Evolutionary conservation across 768 basidiomycete species (phyloP).

Genomic region (Tulasnella sp.): DNA sequence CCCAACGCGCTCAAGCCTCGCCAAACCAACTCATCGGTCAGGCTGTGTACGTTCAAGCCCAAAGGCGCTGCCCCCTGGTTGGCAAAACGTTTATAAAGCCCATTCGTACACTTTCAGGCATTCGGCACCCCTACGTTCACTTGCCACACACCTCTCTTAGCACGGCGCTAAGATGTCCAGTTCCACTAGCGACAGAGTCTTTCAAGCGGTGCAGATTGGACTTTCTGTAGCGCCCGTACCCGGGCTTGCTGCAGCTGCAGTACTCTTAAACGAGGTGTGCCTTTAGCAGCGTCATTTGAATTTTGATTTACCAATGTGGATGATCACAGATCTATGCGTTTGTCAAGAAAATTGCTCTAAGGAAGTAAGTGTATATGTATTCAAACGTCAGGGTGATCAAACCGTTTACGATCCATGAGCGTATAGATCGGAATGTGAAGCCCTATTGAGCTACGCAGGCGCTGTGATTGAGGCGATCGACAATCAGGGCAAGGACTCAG

Average conservation of each 20-base stretch:
- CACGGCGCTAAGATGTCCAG: neutral
- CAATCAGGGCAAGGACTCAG: neutral
- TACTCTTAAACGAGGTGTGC: constrained; percentile 7
- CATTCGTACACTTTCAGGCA: too few species aligned
- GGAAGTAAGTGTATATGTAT: neutral
- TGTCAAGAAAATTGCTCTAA: neutral
- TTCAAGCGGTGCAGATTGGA: neutral
- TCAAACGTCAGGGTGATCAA: neutral
- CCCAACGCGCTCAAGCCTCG: too few species aligned
- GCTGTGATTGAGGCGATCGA: neutral
- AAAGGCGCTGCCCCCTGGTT: too few species aligned
- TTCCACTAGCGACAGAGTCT: neutral
- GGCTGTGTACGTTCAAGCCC: too few species aligned
- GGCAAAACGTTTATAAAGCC: too few species aligned
- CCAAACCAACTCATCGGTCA: too few species aligned
- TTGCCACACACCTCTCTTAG: neutral
- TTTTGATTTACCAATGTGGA: neutral
- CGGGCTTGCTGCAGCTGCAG: neutral
- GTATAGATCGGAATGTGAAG: too few species aligned
- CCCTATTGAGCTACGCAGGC: neutral
- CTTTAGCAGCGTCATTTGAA: too few species aligned
- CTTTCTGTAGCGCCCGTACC: constrained; percentile 6
- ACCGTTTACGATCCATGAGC: neutral
- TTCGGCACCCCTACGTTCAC: too few species aligned
- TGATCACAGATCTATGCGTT: neutral